Percentiles rank a stretch among this genome's conserved stretches.
These are phyloP conservation scores for Daldinia eschscholtzii DNA, from an alignment of 2,329 filamentous ascomycete species.

Conservation along the genomic window DNA sequence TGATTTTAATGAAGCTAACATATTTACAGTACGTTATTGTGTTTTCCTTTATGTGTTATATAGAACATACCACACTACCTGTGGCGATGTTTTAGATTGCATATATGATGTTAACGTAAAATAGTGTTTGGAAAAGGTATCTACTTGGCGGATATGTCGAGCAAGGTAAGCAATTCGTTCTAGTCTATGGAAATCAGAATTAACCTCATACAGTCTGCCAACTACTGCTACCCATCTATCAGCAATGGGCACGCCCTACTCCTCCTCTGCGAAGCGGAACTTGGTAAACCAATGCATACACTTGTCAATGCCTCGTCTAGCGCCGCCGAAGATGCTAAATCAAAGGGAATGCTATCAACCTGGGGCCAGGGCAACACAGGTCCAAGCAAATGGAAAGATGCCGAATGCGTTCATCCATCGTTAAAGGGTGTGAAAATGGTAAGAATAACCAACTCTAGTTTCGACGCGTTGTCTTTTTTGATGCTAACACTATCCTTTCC, in stretches of 20 bases:
- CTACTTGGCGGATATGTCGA: slow-evolving; percentile 87
- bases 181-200: not conserved
- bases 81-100: not conserved
- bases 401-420: slow-evolving; percentile 71
- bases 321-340: slow-evolving; percentile 73
- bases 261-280: slow-evolving; percentile 85
- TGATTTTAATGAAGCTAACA: slow-evolving; percentile 21
- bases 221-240: slow-evolving; percentile 74
- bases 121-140: slow-evolving; percentile 88
- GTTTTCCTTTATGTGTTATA: not conserved
- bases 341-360: slow-evolving; percentile 73
- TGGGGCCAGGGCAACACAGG: slow-evolving; percentile 75
- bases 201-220: slow-evolving; percentile 66
- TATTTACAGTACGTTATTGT: slow-evolving; percentile 26
- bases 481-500: slow-evolving; percentile 29
- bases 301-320: slow-evolving; percentile 69
- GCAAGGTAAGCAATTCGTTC: slow-evolving; percentile 62
- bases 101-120: slow-evolving; percentile 11
- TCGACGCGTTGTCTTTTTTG: not conserved
- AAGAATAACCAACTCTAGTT: slow-evolving; percentile 47
- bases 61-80: not conserved
- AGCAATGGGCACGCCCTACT: slow-evolving; percentile 80
- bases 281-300: slow-evolving; percentile 80
- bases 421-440: slow-evolving; percentile 79
- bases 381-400: slow-evolving; percentile 82